These are phyloP conservation scores for Aspergillus thermomutatus DNA, from an alignment of 2,329 filamentous ascomycete species.

Conservation along the genomic window DNA sequence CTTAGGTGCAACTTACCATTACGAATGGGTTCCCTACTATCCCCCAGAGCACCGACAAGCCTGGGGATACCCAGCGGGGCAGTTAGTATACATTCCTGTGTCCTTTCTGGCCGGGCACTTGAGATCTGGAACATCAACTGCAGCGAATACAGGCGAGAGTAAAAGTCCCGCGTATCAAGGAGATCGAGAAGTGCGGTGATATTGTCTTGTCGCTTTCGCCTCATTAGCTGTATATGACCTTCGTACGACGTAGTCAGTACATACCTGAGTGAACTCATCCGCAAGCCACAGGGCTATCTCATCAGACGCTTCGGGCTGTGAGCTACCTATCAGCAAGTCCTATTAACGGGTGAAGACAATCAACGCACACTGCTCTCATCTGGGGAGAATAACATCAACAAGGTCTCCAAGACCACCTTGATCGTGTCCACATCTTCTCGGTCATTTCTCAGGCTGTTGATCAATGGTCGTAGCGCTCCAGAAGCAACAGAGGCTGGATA, in stretches of 20 bases:
- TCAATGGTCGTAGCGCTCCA: slow-evolving; percentile 83
- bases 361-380: slow-evolving; percentile 57
- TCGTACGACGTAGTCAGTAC: slow-evolving; percentile 17
- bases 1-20: slow-evolving; percentile 54
- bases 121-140: slow-evolving; percentile 86
- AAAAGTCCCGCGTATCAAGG: slow-evolving; percentile 82
- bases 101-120: slow-evolving; percentile 79
- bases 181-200: slow-evolving; percentile 87
- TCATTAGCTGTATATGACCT: slow-evolving; percentile 44
- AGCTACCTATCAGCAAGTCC: slow-evolving; percentile 20
- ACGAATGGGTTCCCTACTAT: slow-evolving; percentile 78
- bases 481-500: slow-evolving; percentile 95
- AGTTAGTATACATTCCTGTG: slow-evolving; percentile 89
- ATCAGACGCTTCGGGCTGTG: slow-evolving; percentile 85
- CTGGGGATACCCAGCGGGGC: slow-evolving; percentile 85
- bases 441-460: slow-evolving; percentile 80
- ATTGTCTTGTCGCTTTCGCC: slow-evolving; percentile 79
- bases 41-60: slow-evolving; percentile 78
- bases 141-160: slow-evolving; percentile 83
- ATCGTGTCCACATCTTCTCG: slow-evolving; percentile 93
- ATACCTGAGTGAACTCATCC: slow-evolving; percentile 91
- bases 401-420: slow-evolving; percentile 89
- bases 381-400: slow-evolving; percentile 84
- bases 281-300: slow-evolving; percentile 95
- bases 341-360: slow-evolving; percentile 2